Evolutionary conservation across 495 filamentous ascomycete genomes (phyloP).

Genomic region (Oleoguttula mirabilis): DNA sequence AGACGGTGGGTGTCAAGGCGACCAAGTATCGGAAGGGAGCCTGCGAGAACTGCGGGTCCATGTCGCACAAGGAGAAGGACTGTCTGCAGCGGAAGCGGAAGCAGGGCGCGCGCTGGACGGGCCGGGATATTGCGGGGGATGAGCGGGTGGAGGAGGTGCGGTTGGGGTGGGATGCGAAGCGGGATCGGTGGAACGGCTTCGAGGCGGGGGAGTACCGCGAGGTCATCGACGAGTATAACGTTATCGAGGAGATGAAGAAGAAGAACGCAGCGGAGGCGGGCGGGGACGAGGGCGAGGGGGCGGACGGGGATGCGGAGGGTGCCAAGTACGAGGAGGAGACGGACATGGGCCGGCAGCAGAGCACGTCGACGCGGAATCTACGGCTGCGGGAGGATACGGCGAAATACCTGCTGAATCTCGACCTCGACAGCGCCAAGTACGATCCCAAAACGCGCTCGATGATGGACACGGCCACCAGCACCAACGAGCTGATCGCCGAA

Average conservation of each 20-base stretch:
- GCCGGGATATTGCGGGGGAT: conserved; percentile 85
- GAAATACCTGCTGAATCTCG: conserved; percentile 92
- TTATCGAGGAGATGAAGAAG: conserved; percentile 70
- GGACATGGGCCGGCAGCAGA: conserved; percentile 88
- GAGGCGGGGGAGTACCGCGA: conserved; percentile 73
- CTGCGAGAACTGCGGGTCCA: conserved; percentile 94
- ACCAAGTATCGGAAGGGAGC: conserved; percentile 97
- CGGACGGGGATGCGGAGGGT: conserved; percentile 48
- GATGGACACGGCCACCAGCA: conserved; percentile 74
- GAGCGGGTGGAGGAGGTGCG: conserved; percentile 75
- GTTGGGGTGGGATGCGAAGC: conserved; percentile 94
- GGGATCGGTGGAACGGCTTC: conserved; percentile 95
- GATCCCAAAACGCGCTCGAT: conserved; percentile 94
- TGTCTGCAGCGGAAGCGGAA: conserved; percentile 84
- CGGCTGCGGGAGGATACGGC: conserved; percentile 92
- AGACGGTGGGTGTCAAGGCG: conserved; percentile 64
- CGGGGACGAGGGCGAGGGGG: conserved; percentile 19
- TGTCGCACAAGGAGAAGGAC: conserved; percentile 91
- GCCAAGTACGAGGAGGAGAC: conserved; percentile 88
- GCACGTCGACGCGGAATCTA: conserved; percentile 78
- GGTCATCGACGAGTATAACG: conserved; percentile 78
- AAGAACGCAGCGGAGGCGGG: conserved; percentile 35
- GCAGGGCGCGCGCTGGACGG: conserved; percentile 83
- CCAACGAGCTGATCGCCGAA: conserved; percentile 80
- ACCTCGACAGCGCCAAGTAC: conserved; percentile 93